Conservation (phyloP, 768 basidiomycete genomes). For the Collybiopsis confluens region DNA sequence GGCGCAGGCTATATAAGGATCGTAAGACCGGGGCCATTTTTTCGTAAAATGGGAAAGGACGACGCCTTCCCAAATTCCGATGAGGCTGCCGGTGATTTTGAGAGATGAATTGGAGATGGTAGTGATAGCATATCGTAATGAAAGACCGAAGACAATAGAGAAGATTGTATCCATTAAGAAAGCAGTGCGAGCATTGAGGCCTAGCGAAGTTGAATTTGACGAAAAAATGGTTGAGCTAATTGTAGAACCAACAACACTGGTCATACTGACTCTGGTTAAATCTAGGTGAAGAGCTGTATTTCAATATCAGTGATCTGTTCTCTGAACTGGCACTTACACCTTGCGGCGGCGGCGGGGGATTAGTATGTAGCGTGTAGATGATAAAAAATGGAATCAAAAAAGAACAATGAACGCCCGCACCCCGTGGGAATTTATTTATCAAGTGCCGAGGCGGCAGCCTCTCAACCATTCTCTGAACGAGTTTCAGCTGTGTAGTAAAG, state of each 20-base stretch:
- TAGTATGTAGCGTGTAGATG: too few relatives aligned
- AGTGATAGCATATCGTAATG: conserved; percentile 59
- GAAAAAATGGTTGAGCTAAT: conserved; percentile 4
- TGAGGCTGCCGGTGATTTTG: conserved; percentile 56
- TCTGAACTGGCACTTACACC: too few relatives aligned
- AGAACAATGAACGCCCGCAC: too few relatives aligned
- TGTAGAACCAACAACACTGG: not conserved
- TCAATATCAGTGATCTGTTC: too few relatives aligned
- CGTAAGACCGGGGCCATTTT: conserved; percentile 59
- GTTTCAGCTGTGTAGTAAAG: too few relatives aligned
- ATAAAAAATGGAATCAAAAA: too few relatives aligned
- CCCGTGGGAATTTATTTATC: too few relatives aligned
- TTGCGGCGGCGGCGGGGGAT: too few relatives aligned
- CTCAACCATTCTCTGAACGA: too few relatives aligned
- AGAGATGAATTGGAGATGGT: conserved; percentile 38
- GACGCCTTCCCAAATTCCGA: conserved; percentile 79
- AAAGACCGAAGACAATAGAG: conserved; percentile 66
- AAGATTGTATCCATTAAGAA: conserved; percentile 61
- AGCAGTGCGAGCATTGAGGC: conserved; percentile 4
- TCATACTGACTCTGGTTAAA: not conserved
- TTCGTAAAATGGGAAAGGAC: conserved; percentile 69
- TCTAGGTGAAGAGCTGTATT: too few relatives aligned
- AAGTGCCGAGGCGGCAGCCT: too few relatives aligned
- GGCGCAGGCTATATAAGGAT: conserved; percentile 65
- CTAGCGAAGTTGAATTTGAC: not conserved